A percentile compares a stretch with the other conserved stretches of the same genome.
Conservation (phyloP, 176 grass and related monocot species). For the Eleusine coracana region DNA sequence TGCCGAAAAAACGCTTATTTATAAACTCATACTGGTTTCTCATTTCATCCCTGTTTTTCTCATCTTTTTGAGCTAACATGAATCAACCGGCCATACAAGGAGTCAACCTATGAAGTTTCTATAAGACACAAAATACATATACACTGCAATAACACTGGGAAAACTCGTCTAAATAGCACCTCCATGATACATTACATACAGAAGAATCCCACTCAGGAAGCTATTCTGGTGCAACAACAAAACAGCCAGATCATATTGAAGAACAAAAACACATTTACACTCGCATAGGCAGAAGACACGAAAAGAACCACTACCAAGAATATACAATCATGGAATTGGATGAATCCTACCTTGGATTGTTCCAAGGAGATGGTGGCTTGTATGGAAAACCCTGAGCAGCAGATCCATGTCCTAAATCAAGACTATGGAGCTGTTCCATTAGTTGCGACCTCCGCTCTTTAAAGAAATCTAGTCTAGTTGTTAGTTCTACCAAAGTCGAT, state of each 20-base stretch:
- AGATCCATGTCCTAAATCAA: conserved; percentile 81
- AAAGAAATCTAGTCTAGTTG: conserved; percentile 98
- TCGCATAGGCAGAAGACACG: conserved; percentile 5
- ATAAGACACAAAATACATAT: conserved; percentile 31
- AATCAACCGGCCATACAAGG: conserved; percentile 29
- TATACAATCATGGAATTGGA: conserved; percentile 41
- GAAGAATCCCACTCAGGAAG: conserved; percentile 4
- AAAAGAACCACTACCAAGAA: conserved; percentile 44
- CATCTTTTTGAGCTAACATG: not conserved
- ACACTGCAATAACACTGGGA: not conserved
- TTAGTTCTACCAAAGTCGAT: conserved; percentile 90
- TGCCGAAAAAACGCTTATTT: not conserved
- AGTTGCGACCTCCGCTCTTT: conserved; percentile 93
- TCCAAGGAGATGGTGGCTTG: conserved; percentile 83
- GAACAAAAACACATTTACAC: conserved; percentile 42
- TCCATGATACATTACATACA: conserved; percentile 39
- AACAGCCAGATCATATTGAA: conserved; percentile 12
- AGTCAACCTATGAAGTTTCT: conserved; percentile 15
- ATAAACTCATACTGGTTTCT: conserved; percentile 11
- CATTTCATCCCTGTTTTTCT: conserved; percentile 7
- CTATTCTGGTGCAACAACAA: conserved; percentile 33
- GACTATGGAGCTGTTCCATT: conserved; percentile 98
- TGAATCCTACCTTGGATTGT: conserved; percentile 72
- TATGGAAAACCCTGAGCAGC: conserved; percentile 68
- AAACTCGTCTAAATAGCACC: conserved; percentile 29